Percentiles rank a stretch among this genome's conserved stretches.
These are phyloP conservation scores for Hansenula lynferdii DNA, from an alignment of 1,139 yeast genomes.

Conservation along the genomic window DNA sequence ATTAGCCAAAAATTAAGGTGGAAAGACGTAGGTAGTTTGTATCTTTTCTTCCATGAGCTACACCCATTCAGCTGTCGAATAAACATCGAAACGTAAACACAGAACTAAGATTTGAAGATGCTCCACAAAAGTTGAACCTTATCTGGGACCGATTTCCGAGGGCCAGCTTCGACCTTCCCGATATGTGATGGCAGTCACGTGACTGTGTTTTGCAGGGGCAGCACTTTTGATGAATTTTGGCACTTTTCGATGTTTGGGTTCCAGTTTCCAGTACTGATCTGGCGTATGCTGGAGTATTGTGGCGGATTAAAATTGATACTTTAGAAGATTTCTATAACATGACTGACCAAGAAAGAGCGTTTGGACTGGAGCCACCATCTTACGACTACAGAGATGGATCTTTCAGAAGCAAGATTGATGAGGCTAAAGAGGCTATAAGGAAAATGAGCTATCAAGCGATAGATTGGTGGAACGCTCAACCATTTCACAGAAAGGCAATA, in stretches of 20 bases:
- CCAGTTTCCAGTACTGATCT: no score
- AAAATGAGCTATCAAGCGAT: slow-evolving; percentile 1
- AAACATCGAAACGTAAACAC: no score
- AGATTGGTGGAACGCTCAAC: slow-evolving; percentile 8
- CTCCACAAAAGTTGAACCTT: neutral
- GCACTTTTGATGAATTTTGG: no score
- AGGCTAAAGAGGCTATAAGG: neutral
- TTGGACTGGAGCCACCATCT: slow-evolving; percentile 2
- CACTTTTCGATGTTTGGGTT: no score
- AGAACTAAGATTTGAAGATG: neutral
- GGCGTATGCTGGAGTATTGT: no score
- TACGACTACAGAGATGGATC: slow-evolving; percentile 2
- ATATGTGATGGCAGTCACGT: neutral
- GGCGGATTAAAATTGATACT: no score
- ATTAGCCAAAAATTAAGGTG: no score
- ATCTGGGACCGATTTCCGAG: neutral
- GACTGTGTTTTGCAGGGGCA: neutral
- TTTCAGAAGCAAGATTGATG: neutral
- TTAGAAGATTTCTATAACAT: no score
- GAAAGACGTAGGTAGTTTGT: no score
- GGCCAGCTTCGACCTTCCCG: neutral
- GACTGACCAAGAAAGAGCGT: neutral
- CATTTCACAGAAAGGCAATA: slow-evolving; percentile 11
- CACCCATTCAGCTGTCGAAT: no score
- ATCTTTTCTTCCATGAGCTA: no score